A percentile compares a stretch with the other conserved stretches of the same genome.
Evolutionary conservation across 495 filamentous ascomycete genomes (phyloP).

Genomic region (Xylaria longipes): DNA sequence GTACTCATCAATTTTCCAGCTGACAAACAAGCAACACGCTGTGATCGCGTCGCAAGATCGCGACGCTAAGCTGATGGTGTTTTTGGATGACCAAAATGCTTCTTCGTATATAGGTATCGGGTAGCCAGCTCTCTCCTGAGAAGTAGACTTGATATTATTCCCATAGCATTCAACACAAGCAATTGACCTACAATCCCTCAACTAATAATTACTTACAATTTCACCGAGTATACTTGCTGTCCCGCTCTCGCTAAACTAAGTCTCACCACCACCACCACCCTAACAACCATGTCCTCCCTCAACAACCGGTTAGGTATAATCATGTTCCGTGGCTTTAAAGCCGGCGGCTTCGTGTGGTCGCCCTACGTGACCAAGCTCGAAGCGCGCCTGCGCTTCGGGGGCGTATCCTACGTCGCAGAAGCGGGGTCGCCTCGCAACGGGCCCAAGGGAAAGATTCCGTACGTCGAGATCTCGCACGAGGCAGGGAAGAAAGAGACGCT

Average conservation of each 20-base stretch:
- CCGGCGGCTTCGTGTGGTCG: slow-evolving; percentile 60
- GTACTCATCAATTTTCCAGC: background rate
- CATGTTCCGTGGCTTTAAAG: slow-evolving; percentile 61
- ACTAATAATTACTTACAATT: too few species aligned
- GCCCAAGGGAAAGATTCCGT: slow-evolving; percentile 68
- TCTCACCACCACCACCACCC: background rate
- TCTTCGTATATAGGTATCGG: background rate
- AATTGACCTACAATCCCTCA: too few species aligned
- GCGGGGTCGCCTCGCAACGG: slow-evolving; percentile 50
- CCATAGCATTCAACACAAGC: too few species aligned
- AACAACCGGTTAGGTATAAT: slow-evolving; percentile 40
- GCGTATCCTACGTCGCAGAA: slow-evolving; percentile 52
- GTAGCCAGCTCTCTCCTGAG: background rate
- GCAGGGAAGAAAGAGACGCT: slow-evolving; percentile 23
- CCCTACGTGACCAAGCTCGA: slow-evolving; percentile 73
- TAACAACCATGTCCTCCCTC: slow-evolving; percentile 27
- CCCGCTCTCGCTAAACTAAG: background rate
- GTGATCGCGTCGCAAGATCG: background rate
- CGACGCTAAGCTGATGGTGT: background rate
- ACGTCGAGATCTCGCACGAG: slow-evolving; percentile 44
- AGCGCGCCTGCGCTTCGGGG: slow-evolving; percentile 62
- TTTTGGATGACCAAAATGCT: background rate
- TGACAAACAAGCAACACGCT: background rate
- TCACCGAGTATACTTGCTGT: too few species aligned
- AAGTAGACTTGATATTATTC: too few species aligned